Percentiles rank a stretch among this genome's conserved stretches.
phyloP scores from a whole-genome alignment of 495 filamentous ascomycete species.

The Aspergillus incahuasiensis region DNA sequence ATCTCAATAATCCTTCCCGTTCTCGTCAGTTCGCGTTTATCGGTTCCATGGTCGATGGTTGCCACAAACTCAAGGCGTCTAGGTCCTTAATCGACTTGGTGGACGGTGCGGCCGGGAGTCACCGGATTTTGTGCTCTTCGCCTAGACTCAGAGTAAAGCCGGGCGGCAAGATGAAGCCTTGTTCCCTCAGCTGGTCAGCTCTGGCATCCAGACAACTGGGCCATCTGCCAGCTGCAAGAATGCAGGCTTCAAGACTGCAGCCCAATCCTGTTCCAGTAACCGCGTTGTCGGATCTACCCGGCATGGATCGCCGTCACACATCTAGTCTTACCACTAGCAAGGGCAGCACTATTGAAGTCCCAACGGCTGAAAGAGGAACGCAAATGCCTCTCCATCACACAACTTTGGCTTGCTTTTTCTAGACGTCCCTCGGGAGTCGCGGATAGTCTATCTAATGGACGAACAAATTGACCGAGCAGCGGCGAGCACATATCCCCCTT shows the following conservation, averaged over 20 bases:
- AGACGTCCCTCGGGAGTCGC: neutral
- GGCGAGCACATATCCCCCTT: neutral
- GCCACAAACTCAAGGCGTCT: no score
- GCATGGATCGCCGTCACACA: constrained; percentile 11
- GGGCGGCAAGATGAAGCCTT: no score
- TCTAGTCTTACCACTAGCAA: neutral
- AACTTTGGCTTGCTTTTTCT: neutral
- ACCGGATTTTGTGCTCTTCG: no score
- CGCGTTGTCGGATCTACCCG: constrained; percentile 19
- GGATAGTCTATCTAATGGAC: neutral
- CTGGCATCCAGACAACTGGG: neutral
- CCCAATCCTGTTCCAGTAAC: constrained; percentile 8
- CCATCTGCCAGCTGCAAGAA: neutral
- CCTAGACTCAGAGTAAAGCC: no score
- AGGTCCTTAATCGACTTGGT: no score
- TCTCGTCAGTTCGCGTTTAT: no score
- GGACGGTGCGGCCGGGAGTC: no score
- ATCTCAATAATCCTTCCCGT: no score
- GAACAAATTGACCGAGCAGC: neutral
- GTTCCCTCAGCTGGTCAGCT: no score
- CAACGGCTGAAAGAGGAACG: neutral
- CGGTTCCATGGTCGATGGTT: no score
- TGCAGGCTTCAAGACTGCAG: neutral
- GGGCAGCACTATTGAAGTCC: neutral
- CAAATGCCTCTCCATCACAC: neutral